A percentile compares a stretch with the other conserved stretches of the same genome.
phyloP scores from a whole-genome alignment of 2,329 filamentous ascomycete species.

The Tothia fuscella region DNA sequence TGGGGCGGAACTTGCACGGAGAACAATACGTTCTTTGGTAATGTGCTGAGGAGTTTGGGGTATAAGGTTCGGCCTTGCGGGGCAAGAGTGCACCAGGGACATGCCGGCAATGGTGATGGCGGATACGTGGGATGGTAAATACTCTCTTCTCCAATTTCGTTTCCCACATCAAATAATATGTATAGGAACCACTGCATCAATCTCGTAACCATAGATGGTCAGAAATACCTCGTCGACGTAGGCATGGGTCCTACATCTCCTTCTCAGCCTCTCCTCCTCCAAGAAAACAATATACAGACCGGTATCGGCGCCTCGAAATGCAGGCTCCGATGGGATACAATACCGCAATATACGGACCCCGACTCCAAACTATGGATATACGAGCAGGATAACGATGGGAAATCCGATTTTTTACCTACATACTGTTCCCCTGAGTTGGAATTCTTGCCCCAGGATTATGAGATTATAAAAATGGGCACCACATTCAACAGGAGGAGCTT shows the following conservation, averaged over 20 bases:
- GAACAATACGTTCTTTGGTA: constrained; percentile 42
- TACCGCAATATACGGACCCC: constrained; percentile 22
- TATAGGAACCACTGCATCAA: constrained; percentile 33
- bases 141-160: background rate
- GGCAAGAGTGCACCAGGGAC: constrained; percentile 17
- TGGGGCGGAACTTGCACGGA: constrained; percentile 51
- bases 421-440: constrained; percentile 59
- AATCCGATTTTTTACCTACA: constrained; percentile 42
- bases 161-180: constrained; percentile 2
- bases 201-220: constrained; percentile 26
- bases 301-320: constrained; percentile 3
- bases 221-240: constrained; percentile 29
- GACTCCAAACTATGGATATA: constrained; percentile 33
- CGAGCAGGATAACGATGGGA: constrained; percentile 22
- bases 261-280: constrained; percentile 17
- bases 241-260: constrained; percentile 29
- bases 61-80: constrained; percentile 33
- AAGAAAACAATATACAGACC: constrained; percentile 14
- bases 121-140: background rate
- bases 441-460: constrained; percentile 50
- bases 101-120: constrained; percentile 1
- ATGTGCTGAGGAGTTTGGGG: constrained; percentile 39
- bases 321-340: constrained; percentile 15
- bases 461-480: constrained; percentile 46
- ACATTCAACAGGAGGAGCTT: constrained; percentile 36